Evolutionary conservation across 805 yeast species (phyloP).

Genomic region (Teunomyces tritomae): DNA sequence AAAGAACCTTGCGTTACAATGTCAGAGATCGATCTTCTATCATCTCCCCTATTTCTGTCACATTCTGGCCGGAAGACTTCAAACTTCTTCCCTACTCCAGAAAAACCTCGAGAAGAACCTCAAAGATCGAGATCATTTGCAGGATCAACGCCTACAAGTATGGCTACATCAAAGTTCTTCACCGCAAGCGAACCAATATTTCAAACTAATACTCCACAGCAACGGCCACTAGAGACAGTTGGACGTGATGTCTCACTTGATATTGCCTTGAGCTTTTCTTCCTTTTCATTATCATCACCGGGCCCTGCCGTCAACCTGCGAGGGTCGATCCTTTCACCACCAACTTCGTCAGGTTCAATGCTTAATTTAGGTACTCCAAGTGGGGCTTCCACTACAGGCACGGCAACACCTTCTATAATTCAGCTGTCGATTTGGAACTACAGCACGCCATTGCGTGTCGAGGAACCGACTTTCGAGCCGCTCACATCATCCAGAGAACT

Average conservation of each 20-base stretch:
- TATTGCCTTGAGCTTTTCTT: not conserved
- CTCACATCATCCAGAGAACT: not conserved
- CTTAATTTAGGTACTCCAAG: slow-evolving; percentile 3
- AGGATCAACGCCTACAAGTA: not conserved
- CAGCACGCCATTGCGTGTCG: not conserved
- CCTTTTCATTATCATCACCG: not conserved
- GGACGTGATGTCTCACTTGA: not conserved
- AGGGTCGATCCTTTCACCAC: not conserved
- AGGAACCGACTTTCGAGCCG: not conserved
- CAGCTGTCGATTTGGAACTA: slow-evolving; percentile 12
- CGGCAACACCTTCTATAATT: slow-evolving; percentile 8
- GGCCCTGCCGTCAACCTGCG: not conserved
- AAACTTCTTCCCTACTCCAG: slow-evolving; percentile 13
- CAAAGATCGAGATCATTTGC: not conserved
- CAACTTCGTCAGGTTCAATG: not conserved
- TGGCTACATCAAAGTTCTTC: slow-evolving; percentile 3
- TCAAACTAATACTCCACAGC: slow-evolving; percentile 2
- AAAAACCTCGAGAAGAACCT: not conserved
- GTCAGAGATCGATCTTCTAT: slow-evolving; percentile 2
- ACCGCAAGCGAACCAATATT: slow-evolving; percentile 3
- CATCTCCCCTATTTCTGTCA: slow-evolving; percentile 3
- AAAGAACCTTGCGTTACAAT: not conserved
- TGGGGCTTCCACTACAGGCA: slow-evolving; percentile 7
- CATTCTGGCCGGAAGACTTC: slow-evolving; percentile 11
- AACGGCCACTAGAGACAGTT: not conserved